Evolutionary conservation across 257 asterid genomes (phyloP).

Genomic region (Nicotiana noctiflora): DNA sequence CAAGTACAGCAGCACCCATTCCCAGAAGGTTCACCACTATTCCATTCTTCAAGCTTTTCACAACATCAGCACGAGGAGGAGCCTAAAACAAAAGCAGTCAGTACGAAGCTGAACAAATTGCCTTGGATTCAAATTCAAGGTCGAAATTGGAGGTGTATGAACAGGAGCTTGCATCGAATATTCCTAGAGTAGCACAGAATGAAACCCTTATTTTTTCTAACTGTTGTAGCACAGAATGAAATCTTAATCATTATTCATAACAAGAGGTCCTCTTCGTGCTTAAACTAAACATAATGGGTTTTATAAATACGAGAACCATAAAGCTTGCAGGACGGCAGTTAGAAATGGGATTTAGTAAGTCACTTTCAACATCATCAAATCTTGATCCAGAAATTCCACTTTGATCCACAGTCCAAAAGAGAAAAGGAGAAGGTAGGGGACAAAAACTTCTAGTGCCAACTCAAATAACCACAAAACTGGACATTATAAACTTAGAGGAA

Average conservation of each 20-base stretch:
- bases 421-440: background rate
- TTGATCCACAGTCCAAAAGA: background rate
- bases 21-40: constrained; percentile 75
- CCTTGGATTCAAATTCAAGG: background rate
- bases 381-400: background rate
- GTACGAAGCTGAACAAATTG: background rate
- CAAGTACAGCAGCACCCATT: constrained; percentile 90
- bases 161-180: background rate
- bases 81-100: constrained; percentile 47
- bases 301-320: background rate
- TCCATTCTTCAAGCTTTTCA: constrained; percentile 77
- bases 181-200: background rate
- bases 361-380: background rate
- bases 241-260: background rate
- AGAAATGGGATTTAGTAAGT: no score
- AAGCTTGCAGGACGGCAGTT: background rate
- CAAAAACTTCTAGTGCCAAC: background rate
- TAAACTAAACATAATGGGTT: background rate
- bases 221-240: background rate
- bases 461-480: constrained; percentile 1
- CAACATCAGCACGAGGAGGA: constrained; percentile 95
- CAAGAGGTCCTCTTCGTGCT: background rate
- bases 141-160: background rate
- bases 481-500: background rate
- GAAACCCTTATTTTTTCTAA: no score